Percentiles rank a stretch among this genome's conserved stretches.
These are phyloP conservation scores for Colletotrichum chlorophyti DNA, from an alignment of 2,329 filamentous ascomycete genomes.

Conservation along the genomic window DNA sequence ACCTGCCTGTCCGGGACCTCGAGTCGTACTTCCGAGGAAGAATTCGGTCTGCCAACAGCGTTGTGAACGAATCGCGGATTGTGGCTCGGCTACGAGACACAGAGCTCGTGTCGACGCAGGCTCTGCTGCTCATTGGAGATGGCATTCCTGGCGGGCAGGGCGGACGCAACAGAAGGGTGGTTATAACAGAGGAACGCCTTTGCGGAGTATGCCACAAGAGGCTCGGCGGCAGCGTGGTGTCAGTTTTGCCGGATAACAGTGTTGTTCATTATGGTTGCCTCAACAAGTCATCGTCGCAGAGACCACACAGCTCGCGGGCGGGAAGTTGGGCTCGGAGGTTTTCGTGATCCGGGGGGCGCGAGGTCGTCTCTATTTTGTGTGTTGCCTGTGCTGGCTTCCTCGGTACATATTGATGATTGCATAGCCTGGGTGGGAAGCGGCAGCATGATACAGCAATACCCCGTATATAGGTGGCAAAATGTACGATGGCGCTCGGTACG, in stretches of 20 bases:
- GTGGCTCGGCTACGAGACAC: conserved; percentile 79
- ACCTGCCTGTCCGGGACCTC: conserved; percentile 78
- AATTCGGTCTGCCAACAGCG: conserved; percentile 84
- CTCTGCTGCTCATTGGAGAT: conserved; percentile 76
- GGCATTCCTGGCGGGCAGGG: conserved; percentile 58
- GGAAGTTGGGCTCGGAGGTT: conserved; percentile 46
- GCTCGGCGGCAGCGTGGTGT: conserved; percentile 87
- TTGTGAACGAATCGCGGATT: conserved; percentile 81
- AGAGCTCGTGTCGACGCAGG: conserved; percentile 79
- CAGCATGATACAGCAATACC: conserved; percentile 37
- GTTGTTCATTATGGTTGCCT: conserved; percentile 86
- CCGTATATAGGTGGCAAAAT: conserved; percentile 30
- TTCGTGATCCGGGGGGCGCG: conserved; percentile 33
- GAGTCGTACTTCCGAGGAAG: conserved; percentile 92
- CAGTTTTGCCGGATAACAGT: conserved; percentile 83
- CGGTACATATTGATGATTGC: conserved; percentile 32
- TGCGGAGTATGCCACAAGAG: conserved; percentile 94
- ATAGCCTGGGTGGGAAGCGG: conserved; percentile 31
- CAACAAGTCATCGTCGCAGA: conserved; percentile 51
- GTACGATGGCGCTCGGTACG: conserved; percentile 15
- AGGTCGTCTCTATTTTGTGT: conserved; percentile 17
- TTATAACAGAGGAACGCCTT: conserved; percentile 85
- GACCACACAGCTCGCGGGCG: conserved; percentile 39
- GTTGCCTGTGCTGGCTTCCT: conserved; percentile 9
- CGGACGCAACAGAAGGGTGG: conserved; percentile 70